These are phyloP conservation scores for Aspergillus latus DNA, from an alignment of 2,329 filamentous ascomycete species.

Conservation along the genomic window DNA sequence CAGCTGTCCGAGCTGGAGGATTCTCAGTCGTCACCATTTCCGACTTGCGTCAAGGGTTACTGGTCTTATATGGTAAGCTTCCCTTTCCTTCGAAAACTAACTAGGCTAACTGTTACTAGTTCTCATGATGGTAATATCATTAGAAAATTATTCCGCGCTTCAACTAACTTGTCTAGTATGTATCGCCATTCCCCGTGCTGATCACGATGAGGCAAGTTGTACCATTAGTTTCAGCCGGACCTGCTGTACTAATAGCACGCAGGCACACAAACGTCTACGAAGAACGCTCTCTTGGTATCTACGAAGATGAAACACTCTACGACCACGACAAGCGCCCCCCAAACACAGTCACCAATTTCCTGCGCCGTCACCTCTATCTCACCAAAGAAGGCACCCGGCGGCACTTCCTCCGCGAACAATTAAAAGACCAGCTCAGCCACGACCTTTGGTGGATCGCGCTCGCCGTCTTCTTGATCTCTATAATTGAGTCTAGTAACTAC, in stretches of 20 bases:
- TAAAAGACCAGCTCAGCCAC: slow-evolving; percentile 65
- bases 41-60: slow-evolving; percentile 47
- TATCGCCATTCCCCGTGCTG: slow-evolving; percentile 38
- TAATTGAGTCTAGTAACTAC: slow-evolving; percentile 60
- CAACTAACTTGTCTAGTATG: slow-evolving; percentile 28
- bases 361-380: slow-evolving; percentile 29
- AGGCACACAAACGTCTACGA: slow-evolving; percentile 72
- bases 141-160: not conserved
- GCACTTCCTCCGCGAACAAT: slow-evolving; percentile 56
- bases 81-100: too few species aligned
- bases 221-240: too few species aligned
- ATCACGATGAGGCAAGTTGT: slow-evolving; percentile 33
- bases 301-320: slow-evolving; percentile 31
- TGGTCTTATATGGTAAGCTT: slow-evolving; percentile 28
- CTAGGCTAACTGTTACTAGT: slow-evolving; percentile 25
- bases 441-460: slow-evolving; percentile 67
- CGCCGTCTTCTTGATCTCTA: slow-evolving; percentile 59
- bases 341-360: slow-evolving; percentile 28
- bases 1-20: slow-evolving; percentile 60
- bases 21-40: slow-evolving; percentile 66
- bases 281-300: slow-evolving; percentile 61
- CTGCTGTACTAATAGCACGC: not conserved
- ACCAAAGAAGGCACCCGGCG: slow-evolving; percentile 39
- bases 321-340: slow-evolving; percentile 21
- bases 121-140: slow-evolving; percentile 37